A percentile compares a stretch with the other conserved stretches of the same genome.
Conservation (phyloP, 2,329 filamentous ascomycete genomes). For the Stemphylium lycopersici region DNA sequence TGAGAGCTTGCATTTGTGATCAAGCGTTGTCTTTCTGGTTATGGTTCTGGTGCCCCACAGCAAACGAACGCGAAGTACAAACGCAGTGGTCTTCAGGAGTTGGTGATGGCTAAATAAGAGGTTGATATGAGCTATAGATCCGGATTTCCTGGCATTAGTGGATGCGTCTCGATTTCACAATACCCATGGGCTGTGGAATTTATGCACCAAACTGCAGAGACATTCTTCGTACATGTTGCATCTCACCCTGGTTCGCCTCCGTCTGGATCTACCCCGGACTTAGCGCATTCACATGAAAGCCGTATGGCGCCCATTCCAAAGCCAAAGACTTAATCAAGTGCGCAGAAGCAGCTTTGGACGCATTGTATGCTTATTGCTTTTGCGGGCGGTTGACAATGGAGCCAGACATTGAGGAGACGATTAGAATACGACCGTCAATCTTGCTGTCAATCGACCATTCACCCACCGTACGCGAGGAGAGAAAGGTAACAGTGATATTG, state of each 20-base stretch:
- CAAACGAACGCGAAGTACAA: too few relatives aligned
- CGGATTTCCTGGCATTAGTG: too few relatives aligned
- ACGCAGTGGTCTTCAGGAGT: too few relatives aligned
- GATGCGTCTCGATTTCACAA: too few relatives aligned
- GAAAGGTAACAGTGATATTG: slow-evolving; percentile 80
- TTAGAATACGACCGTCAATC: slow-evolving; percentile 74
- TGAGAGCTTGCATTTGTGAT: too few relatives aligned
- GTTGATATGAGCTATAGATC: too few relatives aligned
- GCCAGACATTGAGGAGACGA: slow-evolving; percentile 70
- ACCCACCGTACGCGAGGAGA: slow-evolving; percentile 67
- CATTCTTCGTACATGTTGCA: too few relatives aligned
- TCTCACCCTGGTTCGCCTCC: slow-evolving; percentile 64
- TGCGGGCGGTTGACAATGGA: slow-evolving; percentile 62
- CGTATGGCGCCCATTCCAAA: slow-evolving; percentile 79
- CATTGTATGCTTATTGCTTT: slow-evolving; percentile 83
- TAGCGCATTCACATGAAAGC: slow-evolving; percentile 81
- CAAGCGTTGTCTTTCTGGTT: too few relatives aligned
- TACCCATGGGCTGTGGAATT: too few relatives aligned
- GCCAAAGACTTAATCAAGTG: slow-evolving; percentile 80
- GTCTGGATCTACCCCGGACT: slow-evolving; percentile 89
- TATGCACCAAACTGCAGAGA: too few relatives aligned
- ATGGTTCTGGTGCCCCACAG: too few relatives aligned
- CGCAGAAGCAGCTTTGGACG: slow-evolving; percentile 62
- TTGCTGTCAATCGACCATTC: slow-evolving; percentile 70
- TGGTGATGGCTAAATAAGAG: too few relatives aligned